phyloP scores from a whole-genome alignment of 2,329 filamentous ascomycete species.

The Escovopsis sp. region DNA sequence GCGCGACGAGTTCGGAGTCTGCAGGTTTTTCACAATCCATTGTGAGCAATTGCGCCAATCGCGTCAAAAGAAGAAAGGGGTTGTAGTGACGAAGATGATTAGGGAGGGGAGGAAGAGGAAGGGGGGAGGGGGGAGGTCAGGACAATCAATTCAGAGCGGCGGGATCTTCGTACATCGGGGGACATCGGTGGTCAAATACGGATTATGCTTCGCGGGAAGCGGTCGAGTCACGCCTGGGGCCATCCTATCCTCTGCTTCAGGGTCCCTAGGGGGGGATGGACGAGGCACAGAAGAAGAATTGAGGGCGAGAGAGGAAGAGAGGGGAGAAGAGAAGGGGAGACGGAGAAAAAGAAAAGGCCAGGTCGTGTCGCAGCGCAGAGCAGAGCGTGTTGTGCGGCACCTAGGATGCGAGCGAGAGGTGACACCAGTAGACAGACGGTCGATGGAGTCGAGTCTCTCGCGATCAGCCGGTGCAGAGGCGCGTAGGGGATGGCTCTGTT shows the following conservation, averaged over 20 bases:
- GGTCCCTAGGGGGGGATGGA: background rate
- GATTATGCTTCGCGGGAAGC: slow-evolving; percentile 50
- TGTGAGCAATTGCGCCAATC: slow-evolving; percentile 11
- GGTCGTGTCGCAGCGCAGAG: too few relatives aligned
- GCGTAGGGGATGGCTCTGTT: background rate
- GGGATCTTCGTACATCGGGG: slow-evolving; percentile 39
- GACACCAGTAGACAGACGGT: too few relatives aligned
- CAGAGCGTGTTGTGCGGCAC: too few relatives aligned
- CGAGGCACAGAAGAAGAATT: background rate
- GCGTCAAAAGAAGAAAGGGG: background rate
- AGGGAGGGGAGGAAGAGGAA: background rate
- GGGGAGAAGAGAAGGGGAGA: background rate
- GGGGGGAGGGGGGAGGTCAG: too few relatives aligned
- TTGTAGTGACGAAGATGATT: background rate
- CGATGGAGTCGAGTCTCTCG: too few relatives aligned
- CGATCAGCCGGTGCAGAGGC: too few relatives aligned
- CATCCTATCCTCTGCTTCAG: slow-evolving; percentile 15
- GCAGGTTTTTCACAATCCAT: slow-evolving; percentile 2
- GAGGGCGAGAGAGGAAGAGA: background rate
- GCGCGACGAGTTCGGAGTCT: slow-evolving; percentile 64
- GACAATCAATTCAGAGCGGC: background rate
- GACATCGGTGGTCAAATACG: slow-evolving; percentile 48
- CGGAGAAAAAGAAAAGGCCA: background rate
- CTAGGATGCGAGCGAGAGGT: too few relatives aligned
- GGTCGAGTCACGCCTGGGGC: slow-evolving; percentile 21